These are phyloP conservation scores for Argentina anserina DNA, from an alignment of 306 rosid genomes.

Conservation along the genomic window DNA sequence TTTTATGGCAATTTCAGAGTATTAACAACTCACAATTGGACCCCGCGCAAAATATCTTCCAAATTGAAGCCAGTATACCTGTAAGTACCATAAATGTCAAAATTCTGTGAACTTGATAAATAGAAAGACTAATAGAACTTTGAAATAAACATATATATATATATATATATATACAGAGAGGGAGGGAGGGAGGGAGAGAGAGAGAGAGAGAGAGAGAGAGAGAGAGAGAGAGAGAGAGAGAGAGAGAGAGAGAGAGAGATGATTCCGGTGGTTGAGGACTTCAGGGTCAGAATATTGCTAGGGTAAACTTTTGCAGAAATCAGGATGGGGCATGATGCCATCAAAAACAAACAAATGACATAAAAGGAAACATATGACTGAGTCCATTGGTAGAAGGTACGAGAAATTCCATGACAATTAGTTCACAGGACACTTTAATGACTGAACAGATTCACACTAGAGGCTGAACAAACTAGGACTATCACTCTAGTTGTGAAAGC, in stretches of 20 bases:
- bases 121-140: not conserved
- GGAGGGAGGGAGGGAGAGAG: no score
- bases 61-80: constrained; percentile 99
- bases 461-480: not conserved
- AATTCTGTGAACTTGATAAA: not conserved
- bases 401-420: not conserved
- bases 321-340: not conserved
- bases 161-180: no score
- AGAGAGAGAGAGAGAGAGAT: no score
- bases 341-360: not conserved
- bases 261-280: not conserved
- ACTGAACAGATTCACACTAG: not conserved
- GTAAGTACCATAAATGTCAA: constrained; percentile 27
- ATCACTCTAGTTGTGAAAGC: no score
- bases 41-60: constrained; percentile 98
- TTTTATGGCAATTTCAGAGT: constrained; percentile 2
- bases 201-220: no score
- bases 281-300: not conserved
- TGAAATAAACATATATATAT: no score
- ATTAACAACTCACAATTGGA: constrained; percentile 68
- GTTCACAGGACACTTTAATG: not conserved
- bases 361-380: not conserved
- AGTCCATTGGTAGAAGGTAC: not conserved
- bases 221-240: no score
- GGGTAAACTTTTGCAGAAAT: not conserved